These are phyloP conservation scores for Metschnikowia dekortorum DNA, from an alignment of 805 yeast genomes.

Conservation along the genomic window DNA sequence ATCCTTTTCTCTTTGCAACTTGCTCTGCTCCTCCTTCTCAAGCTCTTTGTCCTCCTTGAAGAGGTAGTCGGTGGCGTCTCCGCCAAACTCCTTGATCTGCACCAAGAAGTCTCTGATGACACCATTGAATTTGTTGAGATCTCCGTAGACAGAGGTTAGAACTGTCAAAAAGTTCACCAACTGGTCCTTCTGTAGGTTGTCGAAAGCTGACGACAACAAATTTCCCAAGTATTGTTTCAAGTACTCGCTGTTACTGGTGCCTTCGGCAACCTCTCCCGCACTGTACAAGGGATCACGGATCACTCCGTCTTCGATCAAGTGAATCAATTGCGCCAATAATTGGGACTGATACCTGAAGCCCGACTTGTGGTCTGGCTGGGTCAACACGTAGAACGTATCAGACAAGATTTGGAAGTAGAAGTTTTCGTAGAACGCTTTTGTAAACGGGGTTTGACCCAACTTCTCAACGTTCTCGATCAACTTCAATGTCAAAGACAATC, in stretches of 20 bases:
- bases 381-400: slow-evolving; percentile 88
- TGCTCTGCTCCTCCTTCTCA: slow-evolving; percentile 65
- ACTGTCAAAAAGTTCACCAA: slow-evolving; percentile 77
- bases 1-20: slow-evolving; percentile 74
- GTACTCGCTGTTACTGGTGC: slow-evolving; percentile 76
- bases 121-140: slow-evolving; percentile 71
- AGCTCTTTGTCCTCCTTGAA: slow-evolving; percentile 89
- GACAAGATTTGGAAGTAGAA: slow-evolving; percentile 85
- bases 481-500: slow-evolving; percentile 79
- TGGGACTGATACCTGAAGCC: slow-evolving; percentile 88
- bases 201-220: slow-evolving; percentile 85
- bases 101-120: slow-evolving; percentile 92
- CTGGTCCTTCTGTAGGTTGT: slow-evolving; percentile 81
- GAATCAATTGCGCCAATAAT: slow-evolving; percentile 76
- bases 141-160: slow-evolving; percentile 67
- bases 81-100: slow-evolving; percentile 93
- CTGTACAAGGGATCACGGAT: slow-evolving; percentile 76
- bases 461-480: slow-evolving; percentile 79
- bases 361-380: slow-evolving; percentile 96
- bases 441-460: slow-evolving; percentile 65
- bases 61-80: slow-evolving; percentile 90
- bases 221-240: slow-evolving; percentile 77
- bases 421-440: slow-evolving; percentile 81
- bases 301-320: slow-evolving; percentile 71
- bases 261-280: slow-evolving; percentile 76